Base-by-base conservation (phyloP, 441 rosid species). In the Corymbia calophylla region DNA sequence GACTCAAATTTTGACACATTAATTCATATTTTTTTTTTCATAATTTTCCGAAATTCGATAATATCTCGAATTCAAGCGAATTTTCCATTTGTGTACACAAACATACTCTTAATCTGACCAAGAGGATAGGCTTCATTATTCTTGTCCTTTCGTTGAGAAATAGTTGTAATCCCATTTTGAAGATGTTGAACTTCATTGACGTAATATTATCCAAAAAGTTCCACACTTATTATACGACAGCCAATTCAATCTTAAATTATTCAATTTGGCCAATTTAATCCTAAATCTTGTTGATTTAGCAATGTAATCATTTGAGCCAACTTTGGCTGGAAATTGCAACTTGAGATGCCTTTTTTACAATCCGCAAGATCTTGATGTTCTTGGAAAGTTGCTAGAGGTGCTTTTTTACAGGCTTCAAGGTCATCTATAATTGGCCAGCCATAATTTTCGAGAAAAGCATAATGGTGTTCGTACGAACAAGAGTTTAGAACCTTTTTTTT, bases 391-490 rank as follows among this genome's bases (percentile, higher is more conserved):
- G 4, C 10, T 1, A 18, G 4, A 55, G 58, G 25, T 19, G 25
- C 58, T 10, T 55, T 55, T 55, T 0, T 18, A 54, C 8, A 19
- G 58, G 25, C 5, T 55, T 19, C 58, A 19, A 55, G 58, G 58
- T 55, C 25, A 18, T 54, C 56, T 18, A 0, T 54, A 4, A 55
- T 8, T 19, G 25, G 1, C 1, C 0, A 3, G 10, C 58, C 58
- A 55, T 55, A 55, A 55, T 3, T 1, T 55, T 8, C 58, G 0
- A 19, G 25, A 55, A 55, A 55, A 55, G 11, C 5, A 55, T 19
- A 8, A 55, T 55, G 0, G 25, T 3, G 1, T 8, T 19, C 58
- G 19, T 55, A 51, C 0, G 0, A 0, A 54, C 0, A 3, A 54
- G 58, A 55, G 25, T 55, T 19, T 19, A 55, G 58, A 0, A 6